phyloP scores from a whole-genome alignment of 176 grass and related monocot species.

The Eragrostis nindensis region DNA sequence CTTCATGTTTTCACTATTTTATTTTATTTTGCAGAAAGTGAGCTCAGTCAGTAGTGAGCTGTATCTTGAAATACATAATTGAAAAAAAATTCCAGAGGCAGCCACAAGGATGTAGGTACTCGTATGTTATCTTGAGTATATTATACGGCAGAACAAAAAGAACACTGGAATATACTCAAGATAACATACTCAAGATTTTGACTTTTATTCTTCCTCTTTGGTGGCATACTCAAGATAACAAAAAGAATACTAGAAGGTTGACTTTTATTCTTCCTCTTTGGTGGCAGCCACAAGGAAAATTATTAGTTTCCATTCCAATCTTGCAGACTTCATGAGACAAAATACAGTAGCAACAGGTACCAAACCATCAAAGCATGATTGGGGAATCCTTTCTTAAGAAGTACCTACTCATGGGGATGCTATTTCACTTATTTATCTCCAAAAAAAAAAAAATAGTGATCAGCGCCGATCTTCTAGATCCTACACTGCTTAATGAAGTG shows the following conservation, averaged over 20 bases:
- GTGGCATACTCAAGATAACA: no score
- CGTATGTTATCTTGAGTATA: not conserved
- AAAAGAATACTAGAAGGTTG: no score
- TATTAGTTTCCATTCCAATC: not conserved
- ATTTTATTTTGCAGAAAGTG: not conserved
- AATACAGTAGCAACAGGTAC: not conserved
- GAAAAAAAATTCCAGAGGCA: not conserved
- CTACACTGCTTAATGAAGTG: constrained; percentile 7
- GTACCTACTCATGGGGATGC: not conserved
- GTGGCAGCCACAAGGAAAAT: no score
- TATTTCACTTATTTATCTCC: not conserved
- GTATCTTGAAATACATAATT: not conserved
- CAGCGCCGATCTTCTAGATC: not conserved
- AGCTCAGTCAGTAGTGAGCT: not conserved
- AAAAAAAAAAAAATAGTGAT: no score
- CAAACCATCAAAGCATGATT: not conserved
- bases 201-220: no score
- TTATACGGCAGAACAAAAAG: not conserved
- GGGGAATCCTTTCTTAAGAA: constrained; percentile 1
- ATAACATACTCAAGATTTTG: no score
- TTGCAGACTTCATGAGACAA: not conserved
- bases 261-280: no score
- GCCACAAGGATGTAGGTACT: not conserved
- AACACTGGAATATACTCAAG: no score
- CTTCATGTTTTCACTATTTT: not conserved